Evolutionary conservation across 495 filamentous ascomycete species (phyloP), one percentile per base, ranked within the genome.

Genomic region (Friedmanniomyces endolithicus): DNA sequence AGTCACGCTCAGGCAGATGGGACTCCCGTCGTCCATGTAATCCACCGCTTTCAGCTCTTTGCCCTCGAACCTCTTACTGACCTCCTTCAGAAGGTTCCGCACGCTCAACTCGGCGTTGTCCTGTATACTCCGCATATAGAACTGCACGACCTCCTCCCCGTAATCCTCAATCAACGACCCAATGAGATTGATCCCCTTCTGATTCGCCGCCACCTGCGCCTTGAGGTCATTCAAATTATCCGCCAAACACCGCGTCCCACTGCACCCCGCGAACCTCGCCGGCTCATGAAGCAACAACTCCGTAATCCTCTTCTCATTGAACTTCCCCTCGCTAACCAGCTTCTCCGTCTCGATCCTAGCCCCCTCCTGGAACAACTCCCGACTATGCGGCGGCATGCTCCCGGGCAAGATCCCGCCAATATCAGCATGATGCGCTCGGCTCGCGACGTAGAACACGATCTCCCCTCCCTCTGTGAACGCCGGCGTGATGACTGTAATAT

Each of bases 151-250:
- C 2, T 85, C 78, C 58, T 90, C 86, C 24, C 88, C 86, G 60
- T 97, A 98, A 55, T 97, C 92, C 20, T 78, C 75, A 57, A 98
- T 94, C 1, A 98, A 74, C 0, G 75, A 72, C 52, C 82, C 81
- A 57, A 98, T 98, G 22, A 98, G 77, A 24, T 81, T 87, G 57
- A 98, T 96, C 25, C 92, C 92, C 53, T 95, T 95, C 61, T 94
- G 87, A 68, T 98, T 97, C 17, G 90, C 89, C 0, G 92, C 90
- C 23, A 97, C 85, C 63, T 97, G 94, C 0, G 92, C 92, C 68
- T 95, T 92, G 27, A 98, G 78, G 67, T 98, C 92, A 51, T 94
- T 95, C 64, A 98, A 72, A 64, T 98, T 98, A 66, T 98, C 92
- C 11, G 82, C 85, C 9, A 98, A 74, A 66, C 90, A 95, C 33